phyloP scores from a whole-genome alignment of 768 basidiomycete species.

The Rickenella mellea region DNA sequence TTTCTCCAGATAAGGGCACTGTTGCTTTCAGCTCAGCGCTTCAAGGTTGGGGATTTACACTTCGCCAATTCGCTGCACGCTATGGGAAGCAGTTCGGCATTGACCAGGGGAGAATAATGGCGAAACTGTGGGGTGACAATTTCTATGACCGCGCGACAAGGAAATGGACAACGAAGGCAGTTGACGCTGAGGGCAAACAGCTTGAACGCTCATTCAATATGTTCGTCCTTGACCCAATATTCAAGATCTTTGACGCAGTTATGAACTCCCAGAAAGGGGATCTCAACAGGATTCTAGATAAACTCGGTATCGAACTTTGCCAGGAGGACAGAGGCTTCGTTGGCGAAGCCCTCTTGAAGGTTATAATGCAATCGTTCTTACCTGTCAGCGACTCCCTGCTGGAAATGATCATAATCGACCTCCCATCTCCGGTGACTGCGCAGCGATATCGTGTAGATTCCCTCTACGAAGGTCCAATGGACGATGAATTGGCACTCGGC shows the following conservation, averaged over 20 bases:
- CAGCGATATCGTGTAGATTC: conserved; percentile 99
- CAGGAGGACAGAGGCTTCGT: conserved; percentile 88
- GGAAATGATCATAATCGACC: conserved; percentile 99
- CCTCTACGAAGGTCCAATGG: conserved; percentile 99
- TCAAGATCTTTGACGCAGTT: conserved; percentile 94
- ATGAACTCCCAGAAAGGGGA: conserved; percentile 99
- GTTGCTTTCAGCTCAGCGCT: conserved; percentile 99
- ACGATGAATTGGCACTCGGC: conserved; percentile 97
- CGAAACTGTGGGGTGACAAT: conserved; percentile 98
- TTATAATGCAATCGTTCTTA: conserved; percentile 98
- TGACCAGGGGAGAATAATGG: conserved; percentile 97
- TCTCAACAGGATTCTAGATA: conserved; percentile 78
- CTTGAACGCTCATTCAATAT: conserved; percentile 97
- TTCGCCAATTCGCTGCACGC: conserved; percentile 89
- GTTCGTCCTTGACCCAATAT: conserved; percentile 99
- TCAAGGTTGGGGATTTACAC: conserved; percentile 99
- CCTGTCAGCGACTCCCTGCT: conserved; percentile 96
- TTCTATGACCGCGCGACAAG: conserved; percentile 95
- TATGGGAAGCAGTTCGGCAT: conserved; percentile 99
- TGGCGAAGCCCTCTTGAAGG: conserved; percentile 92
- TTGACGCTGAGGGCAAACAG: conserved; percentile 73
- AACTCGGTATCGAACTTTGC: conserved; percentile 88
- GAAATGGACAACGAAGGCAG: conserved; percentile 85
- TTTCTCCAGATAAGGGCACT: conserved; percentile 96
- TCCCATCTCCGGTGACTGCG: conserved; percentile 94